Percentiles rank a stretch among this genome's conserved stretches.
Evolutionary conservation across 176 grass and related monocot species (phyloP).

Genomic region (Oryza rufipogon): DNA sequence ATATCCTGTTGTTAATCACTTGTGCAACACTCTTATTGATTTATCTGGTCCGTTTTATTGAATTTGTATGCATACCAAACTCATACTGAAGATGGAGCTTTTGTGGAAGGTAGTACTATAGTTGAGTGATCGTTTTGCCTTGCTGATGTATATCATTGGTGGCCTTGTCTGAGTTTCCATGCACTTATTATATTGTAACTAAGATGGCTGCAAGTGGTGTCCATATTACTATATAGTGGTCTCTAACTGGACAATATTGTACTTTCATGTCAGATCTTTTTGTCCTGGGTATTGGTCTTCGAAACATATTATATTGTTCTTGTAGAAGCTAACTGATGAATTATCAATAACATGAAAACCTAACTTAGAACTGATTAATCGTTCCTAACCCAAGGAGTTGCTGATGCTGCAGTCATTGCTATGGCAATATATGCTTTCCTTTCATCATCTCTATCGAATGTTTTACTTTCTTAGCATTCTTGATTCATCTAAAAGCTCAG

Average conservation of each 20-base stretch:
- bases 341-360: neutral
- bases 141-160: constrained; percentile 14
- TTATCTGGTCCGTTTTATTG: neutral
- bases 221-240: neutral
- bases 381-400: neutral
- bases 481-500: constrained; percentile 18
- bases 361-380: neutral
- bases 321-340: constrained; percentile 8
- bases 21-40: neutral
- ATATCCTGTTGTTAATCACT: neutral
- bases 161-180: constrained; percentile 20
- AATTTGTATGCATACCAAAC: constrained; percentile 3
- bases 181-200: neutral
- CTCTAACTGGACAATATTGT: constrained; percentile 2
- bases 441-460: neutral
- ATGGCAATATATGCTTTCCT: neutral
- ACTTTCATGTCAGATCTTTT: neutral
- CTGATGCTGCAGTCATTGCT: neutral
- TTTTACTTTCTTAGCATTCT: constrained; percentile 4
- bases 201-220: neutral
- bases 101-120: constrained; percentile 5
- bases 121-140: neutral
- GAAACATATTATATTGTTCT: neutral
- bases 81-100: neutral
- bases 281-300: neutral